These are phyloP conservation scores for Acer negundo DNA, from an alignment of 345 rosid species.

Conservation along the genomic window DNA sequence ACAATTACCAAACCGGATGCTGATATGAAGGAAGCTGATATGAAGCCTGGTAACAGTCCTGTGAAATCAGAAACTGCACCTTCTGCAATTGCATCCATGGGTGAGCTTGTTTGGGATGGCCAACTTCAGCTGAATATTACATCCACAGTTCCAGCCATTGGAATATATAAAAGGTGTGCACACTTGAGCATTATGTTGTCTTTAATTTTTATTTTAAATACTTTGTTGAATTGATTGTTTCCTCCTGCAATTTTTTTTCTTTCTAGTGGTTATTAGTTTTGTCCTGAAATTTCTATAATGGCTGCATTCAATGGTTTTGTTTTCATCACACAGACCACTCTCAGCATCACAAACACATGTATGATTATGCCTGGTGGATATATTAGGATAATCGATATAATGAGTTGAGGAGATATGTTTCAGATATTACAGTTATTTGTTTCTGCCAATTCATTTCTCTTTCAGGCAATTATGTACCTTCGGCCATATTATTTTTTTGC, in stretches of 20 bases:
- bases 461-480: background rate
- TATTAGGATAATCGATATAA: background rate
- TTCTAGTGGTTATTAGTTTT: background rate
- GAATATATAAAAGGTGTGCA: slow-evolving; percentile 72
- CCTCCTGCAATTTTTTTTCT: background rate
- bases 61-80: slow-evolving; percentile 28
- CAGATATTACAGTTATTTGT: background rate
- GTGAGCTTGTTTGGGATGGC: slow-evolving; percentile 79
- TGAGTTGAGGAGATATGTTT: background rate
- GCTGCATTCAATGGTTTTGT: background rate
- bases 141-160: slow-evolving; percentile 48
- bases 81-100: slow-evolving; percentile 34
- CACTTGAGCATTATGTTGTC: background rate
- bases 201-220: background rate
- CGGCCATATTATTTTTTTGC: background rate
- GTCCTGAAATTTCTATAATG: background rate
- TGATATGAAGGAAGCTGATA: slow-evolving; percentile 30
- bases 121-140: slow-evolving; percentile 63
- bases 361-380: background rate
- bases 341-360: background rate
- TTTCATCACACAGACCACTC: background rate
- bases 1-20: slow-evolving; percentile 18
- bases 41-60: slow-evolving; percentile 23
- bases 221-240: background rate
- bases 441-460: background rate